Evolutionary conservation across 176 grass and related monocot species (phyloP).

Genomic region (Areca catechu): DNA sequence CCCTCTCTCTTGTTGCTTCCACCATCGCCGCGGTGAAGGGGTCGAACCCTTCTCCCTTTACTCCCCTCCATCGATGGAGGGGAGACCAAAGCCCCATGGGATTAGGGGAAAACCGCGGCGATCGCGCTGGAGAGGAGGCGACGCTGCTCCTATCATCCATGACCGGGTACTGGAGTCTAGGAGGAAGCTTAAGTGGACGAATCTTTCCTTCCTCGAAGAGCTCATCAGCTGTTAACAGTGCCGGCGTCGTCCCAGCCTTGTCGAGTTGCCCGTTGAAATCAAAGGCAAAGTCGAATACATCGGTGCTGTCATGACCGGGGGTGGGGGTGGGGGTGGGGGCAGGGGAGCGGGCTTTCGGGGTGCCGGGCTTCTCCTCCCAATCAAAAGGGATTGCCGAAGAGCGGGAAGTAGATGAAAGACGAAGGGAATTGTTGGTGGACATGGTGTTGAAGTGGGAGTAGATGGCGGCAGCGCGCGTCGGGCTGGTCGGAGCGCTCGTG

Average conservation of each 20-base stretch:
- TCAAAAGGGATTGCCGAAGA: constrained; percentile 5
- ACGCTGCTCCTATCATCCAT: constrained; percentile 33
- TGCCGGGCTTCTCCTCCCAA: constrained; percentile 17
- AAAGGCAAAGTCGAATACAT: constrained; percentile 32
- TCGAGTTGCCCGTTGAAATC: constrained; percentile 56
- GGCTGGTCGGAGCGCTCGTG: constrained; percentile 15
- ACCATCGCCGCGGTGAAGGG: constrained; percentile 65
- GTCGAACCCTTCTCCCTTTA: constrained; percentile 30
- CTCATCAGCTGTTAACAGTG: constrained; percentile 52
- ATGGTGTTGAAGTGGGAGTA: constrained; percentile 8
- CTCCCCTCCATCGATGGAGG: constrained; percentile 14
- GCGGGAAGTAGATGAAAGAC: background rate
- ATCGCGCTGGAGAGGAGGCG: constrained; percentile 52
- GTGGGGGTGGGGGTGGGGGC: background rate
- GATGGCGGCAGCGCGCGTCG: constrained; percentile 7
- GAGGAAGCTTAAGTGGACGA: constrained; percentile 60
- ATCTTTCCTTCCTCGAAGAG: constrained; percentile 73
- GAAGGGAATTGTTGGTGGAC: background rate
- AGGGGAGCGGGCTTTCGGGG: background rate
- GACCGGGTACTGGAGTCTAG: constrained; percentile 30
- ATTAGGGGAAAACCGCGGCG: constrained; percentile 13
- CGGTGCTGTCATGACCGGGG: constrained; percentile 1
- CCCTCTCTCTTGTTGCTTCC: constrained; percentile 39
- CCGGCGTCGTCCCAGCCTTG: constrained; percentile 17
- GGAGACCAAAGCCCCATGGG: constrained; percentile 43